A percentile compares a stretch with the other conserved stretches of the same genome.
phyloP scores from a whole-genome alignment of 78 protist species.

The Speleostelium caveatum region DNA sequence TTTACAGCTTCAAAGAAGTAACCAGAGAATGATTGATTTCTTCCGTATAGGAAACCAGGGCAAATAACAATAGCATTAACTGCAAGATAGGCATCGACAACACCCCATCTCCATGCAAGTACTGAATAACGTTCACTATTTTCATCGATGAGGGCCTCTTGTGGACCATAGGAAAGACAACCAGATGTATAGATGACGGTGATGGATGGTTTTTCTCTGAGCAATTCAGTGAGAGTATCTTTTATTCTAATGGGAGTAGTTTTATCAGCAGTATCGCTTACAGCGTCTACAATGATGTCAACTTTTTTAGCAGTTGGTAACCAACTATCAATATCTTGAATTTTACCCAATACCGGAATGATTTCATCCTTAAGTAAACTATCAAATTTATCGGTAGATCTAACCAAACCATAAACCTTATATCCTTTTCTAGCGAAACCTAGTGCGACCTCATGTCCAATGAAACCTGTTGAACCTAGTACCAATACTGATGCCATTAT shows the following conservation, averaged over 20 bases:
- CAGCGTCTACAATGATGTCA: slow-evolving; percentile 5
- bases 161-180: neutral
- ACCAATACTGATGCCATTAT: slow-evolving; percentile 21
- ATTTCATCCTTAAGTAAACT: neutral
- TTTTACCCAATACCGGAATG: neutral
- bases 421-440: slow-evolving; percentile 18
- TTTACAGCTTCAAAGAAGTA: neutral
- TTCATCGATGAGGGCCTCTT: neutral
- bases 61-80: neutral
- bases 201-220: neutral
- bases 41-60: slow-evolving; percentile 5
- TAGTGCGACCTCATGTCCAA: slow-evolving; percentile 22
- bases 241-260: slow-evolving; percentile 7
- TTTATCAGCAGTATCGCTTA: neutral
- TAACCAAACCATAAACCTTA: slow-evolving; percentile 25
- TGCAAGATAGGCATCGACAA: neutral
- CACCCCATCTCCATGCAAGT: neutral
- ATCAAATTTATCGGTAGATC: slow-evolving; percentile 15
- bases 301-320: neutral
- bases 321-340: neutral
- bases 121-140: neutral
- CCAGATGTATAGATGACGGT: slow-evolving; percentile 8
- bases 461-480: slow-evolving; percentile 21
- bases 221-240: neutral
- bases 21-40: neutral